Base-by-base conservation (phyloP, 75 land plant species). In the Picea sitchensis region DNA sequence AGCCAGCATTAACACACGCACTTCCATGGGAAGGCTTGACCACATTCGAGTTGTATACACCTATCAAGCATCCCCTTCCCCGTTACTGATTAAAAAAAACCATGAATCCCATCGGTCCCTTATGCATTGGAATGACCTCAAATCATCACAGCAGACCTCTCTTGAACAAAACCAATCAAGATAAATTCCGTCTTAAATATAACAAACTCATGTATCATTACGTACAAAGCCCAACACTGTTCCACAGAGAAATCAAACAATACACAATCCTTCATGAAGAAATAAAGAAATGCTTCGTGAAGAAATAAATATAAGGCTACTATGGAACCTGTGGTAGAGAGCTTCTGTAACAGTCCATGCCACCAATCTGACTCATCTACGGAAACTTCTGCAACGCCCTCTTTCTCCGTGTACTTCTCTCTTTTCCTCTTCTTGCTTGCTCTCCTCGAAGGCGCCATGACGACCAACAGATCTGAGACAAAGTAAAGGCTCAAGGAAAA, bases 351-450 rank as follows among this genome's bases (percentile, higher is more conserved):
- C 12, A 69, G 73, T 41, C 41, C 73, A 41, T 41, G 47, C 73
- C 73, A 69, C 51, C 73, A 69, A 47, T 69, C 47, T 69, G 73
- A 69, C 20, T 69, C 51, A 38, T 69, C 41, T 1, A 8, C 6
- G 47, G 47, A 44, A 44, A 5, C 47, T 44, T 44, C 6, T 44
- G 47, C 11, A 69, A 18, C 30, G 12, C n/a, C 73, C 20, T 36
- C 44, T 41, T 51, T 47, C 11, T n/a, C 21, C 36, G 41, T 11
- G 41, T n/a, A 21, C 36, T 6, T 47, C 6, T 69, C 73, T 69
- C 73, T 69, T 41, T n/a, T 18, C 47, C 73, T 69, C 47, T 69
- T 69, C 73, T 38, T 69, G 21, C 21, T 69, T 6, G 41, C 36
- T 41, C 17, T 69, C 2, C 73, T 69, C 18, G 73, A 34, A 41